phyloP scores from a whole-genome alignment of 768 basidiomycete genomes.

The Mrakia frigida region DNA sequence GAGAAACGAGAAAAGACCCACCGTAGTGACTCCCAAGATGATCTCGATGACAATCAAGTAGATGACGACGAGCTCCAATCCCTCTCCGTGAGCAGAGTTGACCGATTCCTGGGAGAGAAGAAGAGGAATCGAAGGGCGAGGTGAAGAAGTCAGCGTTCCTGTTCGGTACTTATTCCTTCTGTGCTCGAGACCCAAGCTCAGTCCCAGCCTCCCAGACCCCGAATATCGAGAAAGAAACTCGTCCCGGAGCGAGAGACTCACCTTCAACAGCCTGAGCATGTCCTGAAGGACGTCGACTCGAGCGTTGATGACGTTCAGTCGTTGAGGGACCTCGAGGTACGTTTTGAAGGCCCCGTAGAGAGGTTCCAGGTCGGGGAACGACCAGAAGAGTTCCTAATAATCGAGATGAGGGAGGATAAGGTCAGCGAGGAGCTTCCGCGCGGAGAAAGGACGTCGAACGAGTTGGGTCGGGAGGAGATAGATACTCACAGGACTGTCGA shows the following conservation, averaged over 20 bases:
- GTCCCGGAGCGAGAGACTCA: no score
- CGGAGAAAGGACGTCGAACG: no score
- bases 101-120: conserved; percentile 28
- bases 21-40: conserved; percentile 18
- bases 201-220: no score
- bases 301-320: conserved; percentile 85
- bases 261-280: conserved; percentile 91
- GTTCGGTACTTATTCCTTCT: background rate
- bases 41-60: conserved; percentile 32
- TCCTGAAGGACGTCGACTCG: conserved; percentile 95
- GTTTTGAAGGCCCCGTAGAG: conserved; percentile 66
- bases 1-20: background rate
- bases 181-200: no score
- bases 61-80: conserved; percentile 31
- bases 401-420: no score
- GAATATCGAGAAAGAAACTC: no score
- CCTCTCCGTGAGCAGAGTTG: conserved; percentile 31
- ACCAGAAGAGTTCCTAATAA: conserved; percentile 45
- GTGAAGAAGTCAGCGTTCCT: background rate
- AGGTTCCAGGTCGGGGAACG: conserved; percentile 90
- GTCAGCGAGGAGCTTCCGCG: no score
- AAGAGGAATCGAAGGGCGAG: background rate
- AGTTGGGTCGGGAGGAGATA: no score
- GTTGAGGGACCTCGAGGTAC: conserved; percentile 93
- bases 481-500: conserved; percentile 8